phyloP scores from a whole-genome alignment of 768 basidiomycete species.

The Boletus pseudopeckii region DNA sequence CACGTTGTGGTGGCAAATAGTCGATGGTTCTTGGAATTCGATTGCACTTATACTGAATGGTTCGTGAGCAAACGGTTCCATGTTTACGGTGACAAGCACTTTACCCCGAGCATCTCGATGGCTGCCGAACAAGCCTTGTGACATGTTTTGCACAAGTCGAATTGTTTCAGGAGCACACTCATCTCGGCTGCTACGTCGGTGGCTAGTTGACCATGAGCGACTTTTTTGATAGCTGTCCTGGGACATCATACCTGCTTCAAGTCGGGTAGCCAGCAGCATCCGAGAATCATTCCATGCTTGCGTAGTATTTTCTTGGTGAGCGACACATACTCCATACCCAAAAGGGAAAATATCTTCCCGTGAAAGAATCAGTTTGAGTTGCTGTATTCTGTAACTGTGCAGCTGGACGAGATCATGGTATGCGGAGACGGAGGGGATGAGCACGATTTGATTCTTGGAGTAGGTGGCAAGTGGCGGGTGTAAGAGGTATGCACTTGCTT shows the following conservation, averaged over 20 bases:
- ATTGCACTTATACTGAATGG: slow-evolving; percentile 58
- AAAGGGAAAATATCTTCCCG: slow-evolving; percentile 69
- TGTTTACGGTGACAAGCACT: slow-evolving; percentile 10
- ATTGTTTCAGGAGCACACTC: slow-evolving; percentile 45
- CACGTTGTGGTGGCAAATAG: slow-evolving; percentile 33
- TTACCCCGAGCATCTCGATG: slow-evolving; percentile 65
- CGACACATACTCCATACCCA: slow-evolving; percentile 62
- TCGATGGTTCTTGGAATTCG: slow-evolving; percentile 51
- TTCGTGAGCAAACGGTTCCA: slow-evolving; percentile 5
- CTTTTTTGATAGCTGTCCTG: not conserved
- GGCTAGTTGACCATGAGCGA: slow-evolving; percentile 34
- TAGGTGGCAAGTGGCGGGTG: slow-evolving; percentile 55
- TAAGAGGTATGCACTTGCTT: slow-evolving; percentile 57
- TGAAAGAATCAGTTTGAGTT: slow-evolving; percentile 48
- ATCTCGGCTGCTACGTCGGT: slow-evolving; percentile 71
- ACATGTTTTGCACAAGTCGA: slow-evolving; percentile 51
- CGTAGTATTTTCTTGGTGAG: slow-evolving; percentile 44
- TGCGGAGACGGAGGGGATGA: slow-evolving; percentile 54
- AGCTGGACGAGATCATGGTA: slow-evolving; percentile 63
- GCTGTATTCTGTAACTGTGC: slow-evolving; percentile 54
- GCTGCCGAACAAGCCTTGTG: slow-evolving; percentile 61
- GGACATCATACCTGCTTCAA: slow-evolving; percentile 48
- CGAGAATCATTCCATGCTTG: slow-evolving; percentile 52
- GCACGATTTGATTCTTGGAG: slow-evolving; percentile 44
- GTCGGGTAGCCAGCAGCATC: slow-evolving; percentile 40